phyloP scores from a whole-genome alignment of 2,329 filamentous ascomycete species.

The Dissoconium aciculare region DNA sequence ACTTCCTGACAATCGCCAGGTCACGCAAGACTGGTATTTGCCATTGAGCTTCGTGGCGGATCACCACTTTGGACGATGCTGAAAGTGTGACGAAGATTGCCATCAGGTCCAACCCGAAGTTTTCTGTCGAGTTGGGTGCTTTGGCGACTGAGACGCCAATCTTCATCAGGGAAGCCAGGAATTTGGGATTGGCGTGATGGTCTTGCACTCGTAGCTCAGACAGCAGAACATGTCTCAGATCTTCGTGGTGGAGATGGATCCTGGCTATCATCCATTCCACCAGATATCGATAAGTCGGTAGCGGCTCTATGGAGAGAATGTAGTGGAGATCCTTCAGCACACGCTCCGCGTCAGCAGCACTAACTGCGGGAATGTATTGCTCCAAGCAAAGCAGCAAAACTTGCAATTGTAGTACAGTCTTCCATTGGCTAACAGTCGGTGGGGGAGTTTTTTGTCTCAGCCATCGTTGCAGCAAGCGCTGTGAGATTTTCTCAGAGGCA shows the following conservation, averaged over 20 bases:
- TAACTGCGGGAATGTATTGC: conserved; percentile 17
- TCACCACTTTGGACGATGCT: conserved; percentile 36
- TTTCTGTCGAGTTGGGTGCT: conserved; percentile 22
- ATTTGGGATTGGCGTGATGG: conserved; percentile 34
- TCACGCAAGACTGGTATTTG: conserved; percentile 32
- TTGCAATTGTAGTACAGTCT: conserved; percentile 35
- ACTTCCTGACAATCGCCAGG: conserved; percentile 24
- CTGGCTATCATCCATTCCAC: conserved; percentile 35
- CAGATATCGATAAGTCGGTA: conserved; percentile 34
- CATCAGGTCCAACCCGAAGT: conserved; percentile 27
- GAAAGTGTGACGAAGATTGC: conserved; percentile 30
- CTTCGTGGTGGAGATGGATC: conserved; percentile 25
- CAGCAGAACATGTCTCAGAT: conserved; percentile 23
- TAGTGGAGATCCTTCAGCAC: conserved; percentile 27
- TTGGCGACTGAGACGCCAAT: conserved; percentile 30
- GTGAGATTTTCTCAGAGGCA: conserved; percentile 18
- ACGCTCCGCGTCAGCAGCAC: conserved; percentile 13
- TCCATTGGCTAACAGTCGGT: conserved; percentile 34
- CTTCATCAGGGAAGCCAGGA: conserved; percentile 34
- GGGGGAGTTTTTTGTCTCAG: conserved; percentile 28
- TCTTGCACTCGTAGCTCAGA: conserved; percentile 26
- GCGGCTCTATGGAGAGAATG: conserved; percentile 31
- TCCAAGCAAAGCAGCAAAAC: conserved; percentile 31
- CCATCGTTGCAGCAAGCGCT: conserved; percentile 29
- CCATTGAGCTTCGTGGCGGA: conserved; percentile 40